phyloP scores from a whole-genome alignment of 768 basidiomycete species.

The Collybia mongolica region DNA sequence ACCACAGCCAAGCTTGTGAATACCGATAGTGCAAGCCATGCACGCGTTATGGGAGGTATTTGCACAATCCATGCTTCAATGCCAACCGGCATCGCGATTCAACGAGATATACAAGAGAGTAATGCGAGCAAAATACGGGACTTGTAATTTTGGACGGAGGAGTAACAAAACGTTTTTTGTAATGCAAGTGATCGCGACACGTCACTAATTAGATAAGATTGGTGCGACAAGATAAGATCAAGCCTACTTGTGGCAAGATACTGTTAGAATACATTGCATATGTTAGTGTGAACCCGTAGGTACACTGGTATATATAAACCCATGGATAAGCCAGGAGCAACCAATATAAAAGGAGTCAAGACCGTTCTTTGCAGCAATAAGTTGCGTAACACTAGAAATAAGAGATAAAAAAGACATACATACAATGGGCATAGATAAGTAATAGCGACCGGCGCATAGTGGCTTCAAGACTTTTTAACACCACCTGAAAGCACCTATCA shows the following conservation, averaged over 20 bases:
- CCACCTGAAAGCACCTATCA: neutral
- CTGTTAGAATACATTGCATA: too few species aligned
- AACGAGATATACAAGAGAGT: neutral
- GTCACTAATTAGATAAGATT: conserved; percentile 7
- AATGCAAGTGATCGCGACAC: conserved; percentile 7
- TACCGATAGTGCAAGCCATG: conserved; percentile 81
- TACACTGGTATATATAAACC: too few species aligned
- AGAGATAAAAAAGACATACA: neutral
- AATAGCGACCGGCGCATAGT: conserved; percentile 2
- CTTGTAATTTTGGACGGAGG: too few species aligned
- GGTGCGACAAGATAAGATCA: too few species aligned
- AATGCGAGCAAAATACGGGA: neutral
- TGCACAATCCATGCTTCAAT: conserved; percentile 90
- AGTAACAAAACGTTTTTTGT: conserved; percentile 1
- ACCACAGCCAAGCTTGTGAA: conserved; percentile 86
- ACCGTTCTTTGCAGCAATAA: neutral
- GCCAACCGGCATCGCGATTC: conserved; percentile 65
- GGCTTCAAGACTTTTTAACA: neutral
- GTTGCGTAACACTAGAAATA: neutral
- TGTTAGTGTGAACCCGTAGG: too few species aligned
- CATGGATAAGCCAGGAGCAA: neutral
- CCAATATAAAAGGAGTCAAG: neutral
- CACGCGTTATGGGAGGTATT: conserved; percentile 88
- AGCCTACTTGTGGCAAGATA: too few species aligned
- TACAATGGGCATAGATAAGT: neutral